Evolutionary conservation across 805 yeast species (phyloP), one percentile per base, ranked within the genome.

Genomic region (Vanderwaltozyma verrucispora): DNA sequence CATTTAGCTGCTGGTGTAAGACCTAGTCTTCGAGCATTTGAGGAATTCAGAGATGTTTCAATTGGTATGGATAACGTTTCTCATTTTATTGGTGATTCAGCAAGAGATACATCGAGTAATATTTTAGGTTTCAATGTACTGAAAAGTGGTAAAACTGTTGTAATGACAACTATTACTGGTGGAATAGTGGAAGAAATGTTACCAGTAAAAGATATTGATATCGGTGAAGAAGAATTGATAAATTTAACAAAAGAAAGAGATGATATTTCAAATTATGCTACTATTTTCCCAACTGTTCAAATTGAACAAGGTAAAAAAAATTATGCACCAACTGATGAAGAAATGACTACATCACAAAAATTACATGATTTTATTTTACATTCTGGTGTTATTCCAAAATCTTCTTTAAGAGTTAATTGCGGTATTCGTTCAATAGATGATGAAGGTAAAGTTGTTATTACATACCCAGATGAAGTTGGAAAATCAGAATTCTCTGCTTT

Each of bases 321-420:
- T 12, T 6, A 7, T 19, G 83, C 86, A 1, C 94, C 95, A 21
- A 75, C 88, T 1, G 83, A 78, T 48, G 95, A 86, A 59, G 95
- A 86, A 54, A 83, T 81, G 77, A 74, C 72, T 23, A 51, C 80
- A 16, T 73, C 84, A 1, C 94, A 84, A 54, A 64, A 64, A 40
- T 48, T 83, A 18, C 75, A 75, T 48, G 82, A 82, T 45, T 63
- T 72, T 5, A 54, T 85, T 5, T 58, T 72, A 32, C 77, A 75
- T 43, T 72, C 82, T 11, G 71, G 73, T 21, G 43, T 81, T 17
- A 56, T 81, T 15, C 60, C 71, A 2, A 62, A 64, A 30, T 54
- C 68, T 19, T 68, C 81, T 6, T 63, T 81, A 41, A 68, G 69
- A 47, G 56, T 57, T 2, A 37, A 47, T 16, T 54, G 56, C 14